Base-by-base conservation (phyloP, 139 green algal species). In the Chlamydomonas asymmetrica region DNA sequence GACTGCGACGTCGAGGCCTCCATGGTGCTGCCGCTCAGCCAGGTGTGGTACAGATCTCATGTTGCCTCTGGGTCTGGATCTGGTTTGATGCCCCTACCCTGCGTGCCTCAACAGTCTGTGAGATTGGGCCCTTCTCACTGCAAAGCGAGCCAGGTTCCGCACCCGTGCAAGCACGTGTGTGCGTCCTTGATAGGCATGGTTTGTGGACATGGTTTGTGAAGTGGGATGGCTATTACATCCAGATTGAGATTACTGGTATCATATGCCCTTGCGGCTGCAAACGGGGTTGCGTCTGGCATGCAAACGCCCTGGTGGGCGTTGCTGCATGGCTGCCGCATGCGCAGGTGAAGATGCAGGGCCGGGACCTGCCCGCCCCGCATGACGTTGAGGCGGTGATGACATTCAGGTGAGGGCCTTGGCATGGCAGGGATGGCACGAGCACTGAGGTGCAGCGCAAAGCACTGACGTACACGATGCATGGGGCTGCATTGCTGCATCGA, bases 371-470 rank as follows among this genome's bases (percentile, higher is more conserved):
- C 48, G 73, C 73, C 2, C 73, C 73, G 7, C 39, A 39, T 29
- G 73, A 79, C 63, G 64, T 73, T n/a, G 73, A 62, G 37, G 63
- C 32, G 5, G 37, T 79, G 63, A 63, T 79, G 63, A n/a, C n/a
- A n/a, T n/a, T n/a, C n/a, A n/a, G n/a, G n/a, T n/a, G n/a, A n/a
- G n/a, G n/a, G n/a, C n/a, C n/a, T n/a, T n/a, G n/a, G n/a, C n/a
- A n/a, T n/a, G n/a, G n/a, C n/a, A n/a, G n/a, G n/a, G n/a, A n/a
- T n/a, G n/a, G n/a, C n/a, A n/a, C n/a, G n/a, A n/a, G n/a, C n/a
- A n/a, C n/a, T n/a, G n/a, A n/a, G n/a, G n/a, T n/a, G n/a, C n/a
- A n/a, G n/a, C n/a, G n/a, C n/a, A n/a, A n/a, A n/a, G n/a, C n/a
- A n/a, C n/a, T n/a, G n/a, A n/a, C n/a, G n/a, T n/a, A n/a, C n/a